A percentile compares a stretch with the other conserved stretches of the same genome.
These are phyloP conservation scores for Ganoderma resinaceum DNA, from an alignment of 1,284 basidiomycete species.

Conservation along the genomic window DNA sequence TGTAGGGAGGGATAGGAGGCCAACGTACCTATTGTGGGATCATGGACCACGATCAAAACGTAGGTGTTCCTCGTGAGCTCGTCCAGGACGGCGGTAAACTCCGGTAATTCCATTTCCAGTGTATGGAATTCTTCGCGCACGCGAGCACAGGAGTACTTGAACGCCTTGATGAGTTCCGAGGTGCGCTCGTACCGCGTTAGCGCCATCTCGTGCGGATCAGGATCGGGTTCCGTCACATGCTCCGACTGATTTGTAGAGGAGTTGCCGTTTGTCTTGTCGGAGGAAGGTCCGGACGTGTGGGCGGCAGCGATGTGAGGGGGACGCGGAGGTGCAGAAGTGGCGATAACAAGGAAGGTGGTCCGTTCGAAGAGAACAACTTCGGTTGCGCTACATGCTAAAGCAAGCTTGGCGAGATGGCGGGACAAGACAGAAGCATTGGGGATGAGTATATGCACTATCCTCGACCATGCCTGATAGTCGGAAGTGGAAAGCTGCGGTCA, in stretches of 20 bases:
- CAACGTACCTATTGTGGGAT: slow-evolving; percentile 82
- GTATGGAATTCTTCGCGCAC: slow-evolving; percentile 84
- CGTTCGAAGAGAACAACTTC: slow-evolving; percentile 98
- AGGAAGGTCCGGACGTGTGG: slow-evolving; percentile 37
- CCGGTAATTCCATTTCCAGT: slow-evolving; percentile 81
- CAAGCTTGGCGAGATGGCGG: slow-evolving; percentile 85
- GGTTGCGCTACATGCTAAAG: slow-evolving; percentile 85
- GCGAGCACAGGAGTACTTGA: slow-evolving; percentile 90
- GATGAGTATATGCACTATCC: slow-evolving; percentile 95
- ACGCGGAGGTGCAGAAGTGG: slow-evolving; percentile 60
- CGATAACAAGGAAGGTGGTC: slow-evolving; percentile 97
- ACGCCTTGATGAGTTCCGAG: slow-evolving; percentile 93
- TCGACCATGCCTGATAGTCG: slow-evolving; percentile 88
- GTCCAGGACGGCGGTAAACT: slow-evolving; percentile 94
- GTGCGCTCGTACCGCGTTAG: slow-evolving; percentile 94
- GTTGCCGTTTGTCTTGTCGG: slow-evolving; percentile 34
- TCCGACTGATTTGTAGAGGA: slow-evolving; percentile 23
- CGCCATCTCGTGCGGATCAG: slow-evolving; percentile 62
- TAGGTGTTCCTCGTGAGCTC: slow-evolving; percentile 95
- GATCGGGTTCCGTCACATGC: slow-evolving; percentile 31
- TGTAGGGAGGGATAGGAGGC: slow-evolving; percentile 3
- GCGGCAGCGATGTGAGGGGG: slow-evolving; percentile 27
- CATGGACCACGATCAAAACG: slow-evolving; percentile 88
- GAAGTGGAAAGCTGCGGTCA: background rate
- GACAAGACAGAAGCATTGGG: slow-evolving; percentile 93